Percentiles rank a stretch among this genome's conserved stretches.
phyloP scores from a whole-genome alignment of 495 filamentous ascomycete genomes.

The Paragyromitra xinjiangensis region DNA sequence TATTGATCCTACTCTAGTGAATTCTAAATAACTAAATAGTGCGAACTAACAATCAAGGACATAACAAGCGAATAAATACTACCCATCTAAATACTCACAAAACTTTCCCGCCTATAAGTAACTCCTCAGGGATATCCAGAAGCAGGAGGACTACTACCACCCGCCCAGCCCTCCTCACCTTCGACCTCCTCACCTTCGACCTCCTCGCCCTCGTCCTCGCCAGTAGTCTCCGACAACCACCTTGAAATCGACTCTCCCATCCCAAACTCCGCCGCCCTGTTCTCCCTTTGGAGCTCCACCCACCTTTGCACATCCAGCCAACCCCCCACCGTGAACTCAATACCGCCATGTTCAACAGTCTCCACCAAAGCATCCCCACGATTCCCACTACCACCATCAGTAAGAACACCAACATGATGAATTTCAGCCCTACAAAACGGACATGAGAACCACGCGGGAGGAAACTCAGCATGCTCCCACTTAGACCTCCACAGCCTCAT shows the following conservation, averaged over 20 bases:
- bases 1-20: neutral
- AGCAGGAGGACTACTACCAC: neutral
- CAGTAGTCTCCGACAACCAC: neutral
- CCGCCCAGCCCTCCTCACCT: neutral
- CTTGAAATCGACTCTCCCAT: neutral
- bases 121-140: neutral
- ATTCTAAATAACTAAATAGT: neutral
- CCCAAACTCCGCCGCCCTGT: neutral
- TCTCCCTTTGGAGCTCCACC: neutral
- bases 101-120: neutral
- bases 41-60: too few species aligned
- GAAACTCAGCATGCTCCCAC: neutral
- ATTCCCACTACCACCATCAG: neutral
- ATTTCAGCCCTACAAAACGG: conserved; percentile 3
- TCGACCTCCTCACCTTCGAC: neutral
- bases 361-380: neutral
- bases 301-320: neutral
- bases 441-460: conserved; percentile 8
- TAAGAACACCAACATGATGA: neutral
- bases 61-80: neutral
- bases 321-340: neutral
- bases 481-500: neutral
- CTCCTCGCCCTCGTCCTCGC: neutral
- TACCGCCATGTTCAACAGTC: neutral
- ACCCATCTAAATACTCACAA: neutral